A percentile compares a stretch with the other conserved stretches of the same genome.
Evolutionary conservation across 1,284 basidiomycete genomes (phyloP).

Genomic region (Ganoderma resinaceum): DNA sequence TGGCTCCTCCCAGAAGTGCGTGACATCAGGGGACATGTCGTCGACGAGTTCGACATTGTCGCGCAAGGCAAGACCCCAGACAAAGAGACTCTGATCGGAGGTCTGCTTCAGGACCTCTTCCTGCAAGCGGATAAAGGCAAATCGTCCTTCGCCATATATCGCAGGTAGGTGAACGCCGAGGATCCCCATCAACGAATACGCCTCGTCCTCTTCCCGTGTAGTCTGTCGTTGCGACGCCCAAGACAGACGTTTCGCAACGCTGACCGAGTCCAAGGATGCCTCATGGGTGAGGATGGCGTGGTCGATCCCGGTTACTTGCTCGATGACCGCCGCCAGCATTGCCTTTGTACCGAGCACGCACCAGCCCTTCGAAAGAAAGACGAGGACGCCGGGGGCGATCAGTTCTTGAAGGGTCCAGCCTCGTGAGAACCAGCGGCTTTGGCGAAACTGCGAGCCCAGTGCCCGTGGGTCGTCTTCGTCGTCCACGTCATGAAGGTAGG

Average conservation of each 20-base stretch:
- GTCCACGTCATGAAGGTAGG: slow-evolving; percentile 22
- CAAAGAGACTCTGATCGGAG: slow-evolving; percentile 24
- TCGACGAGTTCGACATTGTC: slow-evolving; percentile 13
- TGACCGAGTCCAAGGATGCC: slow-evolving; percentile 10
- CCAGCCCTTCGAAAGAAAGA: slow-evolving; percentile 24
- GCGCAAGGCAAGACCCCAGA: slow-evolving; percentile 17
- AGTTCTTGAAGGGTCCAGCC: slow-evolving; percentile 31
- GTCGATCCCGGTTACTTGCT: slow-evolving; percentile 25
- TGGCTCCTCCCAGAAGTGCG: slow-evolving; percentile 6
- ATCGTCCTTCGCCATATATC: slow-evolving; percentile 24
- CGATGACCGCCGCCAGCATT: slow-evolving; percentile 18
- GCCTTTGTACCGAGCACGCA: slow-evolving; percentile 20
- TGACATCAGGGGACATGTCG: not conserved
- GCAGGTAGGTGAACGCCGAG: slow-evolving; percentile 23
- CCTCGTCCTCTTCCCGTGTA: slow-evolving; percentile 20
- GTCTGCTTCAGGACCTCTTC: slow-evolving; percentile 27
- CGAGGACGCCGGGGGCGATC: slow-evolving; percentile 22
- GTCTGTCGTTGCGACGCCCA: slow-evolving; percentile 23
- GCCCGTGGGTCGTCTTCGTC: slow-evolving; percentile 16
- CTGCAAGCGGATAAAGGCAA: slow-evolving; percentile 25
- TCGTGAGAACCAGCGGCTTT: slow-evolving; percentile 23
- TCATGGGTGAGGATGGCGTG: slow-evolving; percentile 19
- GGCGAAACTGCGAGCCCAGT: slow-evolving; percentile 13
- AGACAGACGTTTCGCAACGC: slow-evolving; percentile 26
- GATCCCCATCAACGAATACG: slow-evolving; percentile 30